Conservation (phyloP, 805 yeast genomes). For the Starmerella kuoi region DNA sequence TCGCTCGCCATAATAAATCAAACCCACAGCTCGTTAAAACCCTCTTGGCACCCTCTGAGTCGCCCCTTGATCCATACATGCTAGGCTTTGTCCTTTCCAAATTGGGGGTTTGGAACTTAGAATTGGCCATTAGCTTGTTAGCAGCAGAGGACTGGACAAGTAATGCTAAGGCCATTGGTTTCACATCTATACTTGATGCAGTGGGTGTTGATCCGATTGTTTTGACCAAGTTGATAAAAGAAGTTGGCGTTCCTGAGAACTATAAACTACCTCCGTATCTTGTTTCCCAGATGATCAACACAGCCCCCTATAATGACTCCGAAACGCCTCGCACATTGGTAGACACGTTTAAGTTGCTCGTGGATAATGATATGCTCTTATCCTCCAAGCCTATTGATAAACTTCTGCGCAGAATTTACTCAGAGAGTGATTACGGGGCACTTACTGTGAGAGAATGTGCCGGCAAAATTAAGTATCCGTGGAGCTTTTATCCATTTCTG, state of each 20-base stretch:
- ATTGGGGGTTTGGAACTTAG: background rate
- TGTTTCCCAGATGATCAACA: background rate
- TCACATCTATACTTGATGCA: constrained; percentile 5
- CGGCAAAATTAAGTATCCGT: constrained; percentile 1
- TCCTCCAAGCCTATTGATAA: constrained; percentile 3
- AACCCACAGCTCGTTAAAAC: background rate
- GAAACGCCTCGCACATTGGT: background rate
- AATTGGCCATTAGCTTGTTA: background rate
- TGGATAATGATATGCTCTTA: background rate
- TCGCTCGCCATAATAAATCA: background rate
- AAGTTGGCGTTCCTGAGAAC: background rate
- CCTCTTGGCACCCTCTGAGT: background rate
- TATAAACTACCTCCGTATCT: constrained; percentile 5
- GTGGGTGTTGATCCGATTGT: background rate
- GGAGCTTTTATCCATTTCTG: constrained; percentile 17
- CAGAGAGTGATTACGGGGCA: constrained; percentile 14
- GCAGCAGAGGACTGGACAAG: background rate
- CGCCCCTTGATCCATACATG: constrained; percentile 1
- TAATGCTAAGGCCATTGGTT: constrained; percentile 1
- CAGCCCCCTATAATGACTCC: background rate
- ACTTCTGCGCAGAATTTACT: constrained; percentile 11
- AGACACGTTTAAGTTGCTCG: background rate
- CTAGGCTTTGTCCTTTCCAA: background rate
- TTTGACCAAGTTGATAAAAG: background rate
- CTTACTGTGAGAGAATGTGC: background rate